These are phyloP conservation scores for Entophlyctis luteolus DNA, from an alignment of 192 early-diverging fungal species.

Conservation along the genomic window DNA sequence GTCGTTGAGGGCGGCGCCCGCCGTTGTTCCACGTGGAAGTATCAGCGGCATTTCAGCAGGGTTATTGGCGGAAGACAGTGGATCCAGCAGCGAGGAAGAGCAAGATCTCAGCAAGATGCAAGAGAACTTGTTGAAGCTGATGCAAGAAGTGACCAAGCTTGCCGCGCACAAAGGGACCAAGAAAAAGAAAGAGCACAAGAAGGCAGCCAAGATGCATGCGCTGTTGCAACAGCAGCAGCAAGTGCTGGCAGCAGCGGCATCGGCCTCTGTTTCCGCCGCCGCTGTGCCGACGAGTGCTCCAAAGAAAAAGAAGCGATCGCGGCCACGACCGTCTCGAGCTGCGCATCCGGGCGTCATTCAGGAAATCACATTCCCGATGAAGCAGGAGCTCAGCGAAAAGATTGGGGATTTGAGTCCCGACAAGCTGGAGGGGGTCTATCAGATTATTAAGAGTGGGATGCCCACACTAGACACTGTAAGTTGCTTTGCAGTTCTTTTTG, in stretches of 20 bases:
- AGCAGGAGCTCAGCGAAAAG: conserved; percentile 74
- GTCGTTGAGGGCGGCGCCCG: too few relatives aligned
- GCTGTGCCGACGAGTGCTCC: too few relatives aligned
- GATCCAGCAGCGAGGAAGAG: conserved; percentile 22
- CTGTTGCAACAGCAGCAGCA: conserved; percentile 5
- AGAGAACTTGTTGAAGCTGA: conserved; percentile 22
- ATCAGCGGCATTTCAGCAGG: too few relatives aligned
- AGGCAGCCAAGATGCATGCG: conserved; percentile 12
- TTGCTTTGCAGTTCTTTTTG: background rate
- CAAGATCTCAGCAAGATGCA: conserved; percentile 10
- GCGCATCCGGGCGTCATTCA: conserved; percentile 9
- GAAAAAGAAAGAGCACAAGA: conserved; percentile 32
- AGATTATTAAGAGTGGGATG: too few relatives aligned
- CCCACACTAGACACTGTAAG: too few relatives aligned
- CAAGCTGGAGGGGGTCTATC: conserved; percentile 61
- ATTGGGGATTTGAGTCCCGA: conserved; percentile 59
- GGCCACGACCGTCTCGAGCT: background rate
- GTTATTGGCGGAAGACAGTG: background rate
- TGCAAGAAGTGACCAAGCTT: conserved; percentile 26
- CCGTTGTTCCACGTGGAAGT: too few relatives aligned
- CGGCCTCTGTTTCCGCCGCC: conserved; percentile 8
- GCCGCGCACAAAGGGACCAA: conserved; percentile 22
- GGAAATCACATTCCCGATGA: conserved; percentile 79
- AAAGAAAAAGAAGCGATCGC: conserved; percentile 29
- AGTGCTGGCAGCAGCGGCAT: conserved; percentile 1